A percentile compares a stretch with the other conserved stretches of the same genome.
These are phyloP conservation scores for Ogataea angusta DNA, from an alignment of 805 yeast genomes.

Conservation along the genomic window DNA sequence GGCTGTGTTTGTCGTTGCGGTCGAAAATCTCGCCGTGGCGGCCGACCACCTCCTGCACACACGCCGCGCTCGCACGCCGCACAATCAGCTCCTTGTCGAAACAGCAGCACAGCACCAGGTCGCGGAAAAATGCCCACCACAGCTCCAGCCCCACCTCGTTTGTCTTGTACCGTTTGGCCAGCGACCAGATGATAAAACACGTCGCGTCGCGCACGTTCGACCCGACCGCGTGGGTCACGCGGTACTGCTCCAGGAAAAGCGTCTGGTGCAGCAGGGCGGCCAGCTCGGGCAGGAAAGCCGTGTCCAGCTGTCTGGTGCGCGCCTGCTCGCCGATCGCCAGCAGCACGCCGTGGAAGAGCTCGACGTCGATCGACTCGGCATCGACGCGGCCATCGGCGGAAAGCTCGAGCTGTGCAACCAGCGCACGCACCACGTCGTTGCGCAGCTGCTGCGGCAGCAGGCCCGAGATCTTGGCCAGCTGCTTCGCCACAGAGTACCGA, in stretches of 20 bases:
- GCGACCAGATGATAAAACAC: slow-evolving; percentile 81
- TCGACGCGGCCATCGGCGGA: slow-evolving; percentile 22
- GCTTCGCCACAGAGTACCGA: slow-evolving; percentile 66
- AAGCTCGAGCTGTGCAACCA: slow-evolving; percentile 36
- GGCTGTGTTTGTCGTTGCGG: slow-evolving; percentile 29
- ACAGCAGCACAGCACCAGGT: slow-evolving; percentile 51
- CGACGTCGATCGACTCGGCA: slow-evolving; percentile 35
- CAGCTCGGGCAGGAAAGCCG: slow-evolving; percentile 22
- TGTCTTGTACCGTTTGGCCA: slow-evolving; percentile 41
- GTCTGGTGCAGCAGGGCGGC: slow-evolving; percentile 42
- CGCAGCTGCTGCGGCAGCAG: slow-evolving; percentile 34
- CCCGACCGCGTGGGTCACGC: slow-evolving; percentile 53
- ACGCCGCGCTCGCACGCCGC: slow-evolving; percentile 81
- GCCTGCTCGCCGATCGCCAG: slow-evolving; percentile 52
- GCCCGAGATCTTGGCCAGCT: slow-evolving; percentile 48
- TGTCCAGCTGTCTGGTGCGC: slow-evolving; percentile 20
- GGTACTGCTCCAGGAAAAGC: slow-evolving; percentile 55
- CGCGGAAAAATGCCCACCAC: slow-evolving; percentile 26
- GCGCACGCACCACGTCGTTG: slow-evolving; percentile 38
- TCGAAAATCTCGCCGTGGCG: slow-evolving; percentile 48
- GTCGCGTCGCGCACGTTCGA: slow-evolving; percentile 78
- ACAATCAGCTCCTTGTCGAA: slow-evolving; percentile 74
- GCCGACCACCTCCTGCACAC: slow-evolving; percentile 82
- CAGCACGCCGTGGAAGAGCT: slow-evolving; percentile 56
- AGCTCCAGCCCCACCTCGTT: slow-evolving; percentile 19